phyloP scores from a whole-genome alignment of 2,329 filamentous ascomycete genomes.

The Emmonsiellopsis sp. region DNA sequence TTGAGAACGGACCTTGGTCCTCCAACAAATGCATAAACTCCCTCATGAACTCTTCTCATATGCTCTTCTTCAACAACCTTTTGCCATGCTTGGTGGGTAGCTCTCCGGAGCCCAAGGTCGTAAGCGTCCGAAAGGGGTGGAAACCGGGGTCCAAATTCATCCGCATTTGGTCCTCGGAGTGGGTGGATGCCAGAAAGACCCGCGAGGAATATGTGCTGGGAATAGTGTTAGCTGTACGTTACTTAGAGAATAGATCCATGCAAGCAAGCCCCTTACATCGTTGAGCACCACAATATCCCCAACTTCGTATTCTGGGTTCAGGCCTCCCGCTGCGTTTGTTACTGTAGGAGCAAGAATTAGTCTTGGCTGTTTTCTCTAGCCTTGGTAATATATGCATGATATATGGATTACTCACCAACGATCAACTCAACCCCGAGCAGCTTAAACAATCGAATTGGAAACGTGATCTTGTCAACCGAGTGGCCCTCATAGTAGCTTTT shows the following conservation, averaged over 20 bases:
- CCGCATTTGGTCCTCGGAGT: slow-evolving; percentile 53
- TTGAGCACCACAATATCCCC: slow-evolving; percentile 59
- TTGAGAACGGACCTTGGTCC: slow-evolving; percentile 44
- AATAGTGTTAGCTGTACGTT: slow-evolving; percentile 11
- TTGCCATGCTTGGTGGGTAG: slow-evolving; percentile 50
- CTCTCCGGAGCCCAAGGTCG: slow-evolving; percentile 51
- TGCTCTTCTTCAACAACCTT: slow-evolving; percentile 38
- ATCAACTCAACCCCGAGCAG: slow-evolving; percentile 52
- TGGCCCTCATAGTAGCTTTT: slow-evolving; percentile 60
- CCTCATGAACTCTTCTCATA: slow-evolving; percentile 50
- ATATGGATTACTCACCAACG: slow-evolving; percentile 34
- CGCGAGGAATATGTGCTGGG: slow-evolving; percentile 54
- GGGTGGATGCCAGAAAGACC: slow-evolving; percentile 54
- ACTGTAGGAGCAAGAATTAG: slow-evolving; percentile 29
- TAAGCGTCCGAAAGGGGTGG: slow-evolving; percentile 58
- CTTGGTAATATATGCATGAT: background rate
- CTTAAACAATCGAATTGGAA: slow-evolving; percentile 57
- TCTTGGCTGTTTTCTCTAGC: background rate
- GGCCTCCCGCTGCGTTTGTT: slow-evolving; percentile 58
- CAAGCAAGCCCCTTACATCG: slow-evolving; percentile 37
- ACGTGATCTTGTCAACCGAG: slow-evolving; percentile 52
- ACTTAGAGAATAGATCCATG: background rate
- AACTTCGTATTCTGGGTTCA: slow-evolving; percentile 55
- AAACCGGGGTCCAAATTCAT: slow-evolving; percentile 55
- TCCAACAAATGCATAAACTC: slow-evolving; percentile 56